A percentile compares a stretch with the other conserved stretches of the same genome.
phyloP scores from a whole-genome alignment of 169 alveolate genomes.

The Plasmodium sp. region DNA sequence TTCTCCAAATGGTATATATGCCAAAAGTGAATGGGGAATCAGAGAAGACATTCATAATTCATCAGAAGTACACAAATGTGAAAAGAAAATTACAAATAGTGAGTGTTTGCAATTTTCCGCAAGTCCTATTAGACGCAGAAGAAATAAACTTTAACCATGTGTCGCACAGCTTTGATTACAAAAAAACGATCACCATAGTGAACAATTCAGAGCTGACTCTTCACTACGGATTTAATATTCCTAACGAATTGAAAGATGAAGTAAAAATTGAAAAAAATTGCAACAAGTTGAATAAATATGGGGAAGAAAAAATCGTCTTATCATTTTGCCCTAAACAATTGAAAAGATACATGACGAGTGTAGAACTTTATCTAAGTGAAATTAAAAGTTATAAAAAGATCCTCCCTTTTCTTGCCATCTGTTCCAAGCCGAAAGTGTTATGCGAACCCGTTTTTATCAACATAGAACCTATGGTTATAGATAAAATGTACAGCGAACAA shows the following conservation, averaged over 20 bases:
- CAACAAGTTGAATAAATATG: slow-evolving; percentile 3
- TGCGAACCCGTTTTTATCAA: slow-evolving; percentile 36
- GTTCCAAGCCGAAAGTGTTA: slow-evolving; percentile 9
- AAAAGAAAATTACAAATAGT: slow-evolving; percentile 5
- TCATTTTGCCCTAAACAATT: slow-evolving; percentile 47
- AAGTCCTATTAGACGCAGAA: slow-evolving; percentile 20
- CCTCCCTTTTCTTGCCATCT: slow-evolving; percentile 32
- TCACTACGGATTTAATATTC: slow-evolving; percentile 25
- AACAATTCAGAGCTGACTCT: slow-evolving; percentile 46
- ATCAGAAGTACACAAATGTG: slow-evolving; percentile 60
- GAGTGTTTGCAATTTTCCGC: slow-evolving; percentile 35
- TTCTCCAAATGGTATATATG: slow-evolving; percentile 11
- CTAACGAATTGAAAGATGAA: slow-evolving; percentile 59
- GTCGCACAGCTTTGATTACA: slow-evolving; percentile 55
- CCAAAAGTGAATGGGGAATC: slow-evolving; percentile 19
- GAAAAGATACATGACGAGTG: slow-evolving; percentile 1
- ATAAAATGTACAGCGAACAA: slow-evolving; percentile 40
- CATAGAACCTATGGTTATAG: slow-evolving; percentile 48
- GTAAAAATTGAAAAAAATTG: slow-evolving; percentile 2
- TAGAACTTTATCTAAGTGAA: slow-evolving; percentile 36
- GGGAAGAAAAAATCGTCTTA: slow-evolving; percentile 15
- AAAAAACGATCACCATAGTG: slow-evolving; percentile 10
- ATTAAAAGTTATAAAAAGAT: slow-evolving; percentile 36
- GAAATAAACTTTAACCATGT: slow-evolving; percentile 38
- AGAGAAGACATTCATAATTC: slow-evolving; percentile 43